These are phyloP conservation scores for Rhinocladiella mackenziei DNA, from an alignment of 2,329 filamentous ascomycete species.

Conservation along the genomic window DNA sequence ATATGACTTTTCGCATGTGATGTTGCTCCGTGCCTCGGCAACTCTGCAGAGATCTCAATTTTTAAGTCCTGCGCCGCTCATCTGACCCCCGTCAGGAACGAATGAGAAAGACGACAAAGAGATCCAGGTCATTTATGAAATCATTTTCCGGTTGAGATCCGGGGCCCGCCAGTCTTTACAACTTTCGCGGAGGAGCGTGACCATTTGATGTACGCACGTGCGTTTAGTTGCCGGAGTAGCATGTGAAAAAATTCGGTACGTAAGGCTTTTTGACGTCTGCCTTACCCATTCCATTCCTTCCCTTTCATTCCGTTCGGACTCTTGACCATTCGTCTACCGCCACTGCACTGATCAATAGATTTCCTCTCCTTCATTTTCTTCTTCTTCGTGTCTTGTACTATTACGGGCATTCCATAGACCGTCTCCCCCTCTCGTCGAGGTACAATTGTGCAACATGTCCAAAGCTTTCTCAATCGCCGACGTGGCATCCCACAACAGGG, in stretches of 20 bases:
- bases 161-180: constrained; percentile 2
- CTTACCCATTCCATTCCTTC: background rate
- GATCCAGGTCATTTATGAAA: constrained; percentile 2
- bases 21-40: background rate
- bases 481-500: constrained; percentile 87
- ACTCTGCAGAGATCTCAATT: background rate
- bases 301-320: background rate
- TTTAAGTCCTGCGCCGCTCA: constrained; percentile 9
- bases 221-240: background rate
- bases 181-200: constrained; percentile 11
- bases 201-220: background rate
- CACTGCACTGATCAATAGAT: too few species aligned
- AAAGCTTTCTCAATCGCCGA: constrained; percentile 79
- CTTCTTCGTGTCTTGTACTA: background rate
- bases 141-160: background rate
- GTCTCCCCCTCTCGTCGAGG: background rate
- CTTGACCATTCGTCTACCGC: too few species aligned
- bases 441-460: constrained; percentile 60
- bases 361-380: background rate
- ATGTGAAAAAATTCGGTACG: constrained; percentile 6
- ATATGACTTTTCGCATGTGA: too few species aligned
- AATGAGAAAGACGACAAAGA: constrained; percentile 12
- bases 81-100: constrained; percentile 14
- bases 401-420: background rate
- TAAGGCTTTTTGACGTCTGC: background rate